Evolutionary conservation across 495 filamentous ascomycete genomes (phyloP).

Genomic region (Aspergillus diversus): DNA sequence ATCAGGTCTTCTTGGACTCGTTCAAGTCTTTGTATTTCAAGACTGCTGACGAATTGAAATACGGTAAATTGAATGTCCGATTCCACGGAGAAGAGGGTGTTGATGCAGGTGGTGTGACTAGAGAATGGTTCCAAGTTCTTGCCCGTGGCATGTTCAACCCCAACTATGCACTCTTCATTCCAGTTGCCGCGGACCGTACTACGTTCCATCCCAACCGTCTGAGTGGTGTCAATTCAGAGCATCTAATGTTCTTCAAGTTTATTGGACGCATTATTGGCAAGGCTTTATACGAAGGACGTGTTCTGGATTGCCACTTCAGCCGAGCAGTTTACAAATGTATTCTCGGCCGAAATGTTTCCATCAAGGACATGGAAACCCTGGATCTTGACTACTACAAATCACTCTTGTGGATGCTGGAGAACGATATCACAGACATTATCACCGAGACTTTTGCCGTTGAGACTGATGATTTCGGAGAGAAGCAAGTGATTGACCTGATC

Average conservation of each 20-base stretch:
- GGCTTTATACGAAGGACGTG: slow-evolving; percentile 92
- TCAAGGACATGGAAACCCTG: slow-evolving; percentile 99
- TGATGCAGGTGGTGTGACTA: slow-evolving; percentile 95
- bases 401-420: slow-evolving; percentile 97
- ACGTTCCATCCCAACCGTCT: slow-evolving; percentile 98
- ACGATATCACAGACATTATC: slow-evolving; percentile 98
- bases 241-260: slow-evolving; percentile 99
- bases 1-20: slow-evolving; percentile 97
- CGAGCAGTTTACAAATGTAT: slow-evolving; percentile 98
- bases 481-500: slow-evolving; percentile 82
- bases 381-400: slow-evolving; percentile 99
- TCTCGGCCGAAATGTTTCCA: slow-evolving; percentile 87
- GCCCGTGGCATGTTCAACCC: slow-evolving; percentile 99
- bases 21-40: slow-evolving; percentile 98
- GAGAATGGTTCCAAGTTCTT: slow-evolving; percentile 99
- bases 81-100: slow-evolving; percentile 98
- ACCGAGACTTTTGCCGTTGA: slow-evolving; percentile 96
- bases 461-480: slow-evolving; percentile 89
- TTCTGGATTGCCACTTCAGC: slow-evolving; percentile 98
- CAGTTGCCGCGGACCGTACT: slow-evolving; percentile 95
- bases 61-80: slow-evolving; percentile 94
- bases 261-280: slow-evolving; percentile 99
- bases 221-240: slow-evolving; percentile 91
- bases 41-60: slow-evolving; percentile 92
- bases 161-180: slow-evolving; percentile 94